Evolutionary conservation across 2,329 filamentous ascomycete genomes (phyloP).

Genomic region (Aspergillus neotritici): DNA sequence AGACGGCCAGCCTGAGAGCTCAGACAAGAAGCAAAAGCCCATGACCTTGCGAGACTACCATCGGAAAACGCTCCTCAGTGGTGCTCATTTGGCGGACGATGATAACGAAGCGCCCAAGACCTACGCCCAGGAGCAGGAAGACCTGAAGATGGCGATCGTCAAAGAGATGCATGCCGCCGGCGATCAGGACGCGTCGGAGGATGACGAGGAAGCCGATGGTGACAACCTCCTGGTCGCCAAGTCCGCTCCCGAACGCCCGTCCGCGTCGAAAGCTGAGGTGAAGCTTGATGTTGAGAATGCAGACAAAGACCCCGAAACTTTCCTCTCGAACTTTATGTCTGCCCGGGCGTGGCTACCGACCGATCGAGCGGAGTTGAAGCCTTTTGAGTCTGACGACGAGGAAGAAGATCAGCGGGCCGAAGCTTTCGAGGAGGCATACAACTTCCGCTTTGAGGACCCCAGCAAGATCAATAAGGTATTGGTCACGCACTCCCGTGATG

Average conservation of each 20-base stretch:
- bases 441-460: slow-evolving; percentile 91
- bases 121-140: slow-evolving; percentile 83
- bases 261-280: slow-evolving; percentile 41
- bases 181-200: slow-evolving; percentile 39
- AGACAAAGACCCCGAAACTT: slow-evolving; percentile 84
- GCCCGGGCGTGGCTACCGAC: slow-evolving; percentile 80
- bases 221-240: slow-evolving; percentile 73
- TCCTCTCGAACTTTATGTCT: slow-evolving; percentile 93
- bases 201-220: slow-evolving; percentile 56
- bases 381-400: slow-evolving; percentile 90
- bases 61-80: slow-evolving; percentile 76
- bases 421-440: slow-evolving; percentile 87
- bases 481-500: slow-evolving; percentile 81
- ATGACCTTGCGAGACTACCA: slow-evolving; percentile 88
- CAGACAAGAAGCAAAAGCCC: slow-evolving; percentile 68
- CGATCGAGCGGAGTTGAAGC: slow-evolving; percentile 62
- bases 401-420: slow-evolving; percentile 70
- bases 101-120: slow-evolving; percentile 54
- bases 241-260: slow-evolving; percentile 38
- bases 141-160: slow-evolving; percentile 70
- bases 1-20: slow-evolving; percentile 32
- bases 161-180: slow-evolving; percentile 69
- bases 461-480: slow-evolving; percentile 80
- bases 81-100: slow-evolving; percentile 55
- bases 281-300: slow-evolving; percentile 67